These are phyloP conservation scores for Jamesozyma hellenica DNA, from an alignment of 805 yeast genomes.

Conservation along the genomic window DNA sequence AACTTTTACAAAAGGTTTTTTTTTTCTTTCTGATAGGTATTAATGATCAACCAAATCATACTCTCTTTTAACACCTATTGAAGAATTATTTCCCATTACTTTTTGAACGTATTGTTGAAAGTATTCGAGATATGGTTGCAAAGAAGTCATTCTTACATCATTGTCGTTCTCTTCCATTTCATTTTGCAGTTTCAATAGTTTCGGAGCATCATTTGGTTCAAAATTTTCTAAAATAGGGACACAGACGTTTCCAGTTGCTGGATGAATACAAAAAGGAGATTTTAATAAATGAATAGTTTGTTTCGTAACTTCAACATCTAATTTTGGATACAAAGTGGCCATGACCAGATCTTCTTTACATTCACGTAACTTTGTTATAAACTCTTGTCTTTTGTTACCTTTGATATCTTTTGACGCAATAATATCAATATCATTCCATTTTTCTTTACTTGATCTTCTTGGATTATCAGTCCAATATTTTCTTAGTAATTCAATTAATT, in stretches of 20 bases:
- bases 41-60: constrained; percentile 26
- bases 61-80: constrained; percentile 29
- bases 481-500: constrained; percentile 42
- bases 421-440: constrained; percentile 70
- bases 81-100: constrained; percentile 37
- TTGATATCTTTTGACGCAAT: constrained; percentile 33
- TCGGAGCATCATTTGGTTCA: constrained; percentile 75
- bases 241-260: constrained; percentile 90
- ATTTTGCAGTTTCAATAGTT: constrained; percentile 48
- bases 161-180: constrained; percentile 49
- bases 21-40: too few relatives aligned
- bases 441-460: constrained; percentile 44
- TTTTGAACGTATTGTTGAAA: constrained; percentile 55
- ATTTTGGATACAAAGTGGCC: constrained; percentile 75
- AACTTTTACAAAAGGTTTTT: too few relatives aligned
- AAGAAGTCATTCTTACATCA: constrained; percentile 45
- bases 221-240: constrained; percentile 59
- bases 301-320: constrained; percentile 87
- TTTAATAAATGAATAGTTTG: constrained; percentile 86
- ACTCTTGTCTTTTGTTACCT: constrained; percentile 26
- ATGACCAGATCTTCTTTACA: constrained; percentile 77
- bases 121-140: constrained; percentile 59
- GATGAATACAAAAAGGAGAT: constrained; percentile 95
- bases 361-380: constrained; percentile 40
- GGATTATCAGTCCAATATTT: constrained; percentile 50